phyloP scores from a whole-genome alignment of 148 eudicot species.

The Rhododendron vialii region DNA sequence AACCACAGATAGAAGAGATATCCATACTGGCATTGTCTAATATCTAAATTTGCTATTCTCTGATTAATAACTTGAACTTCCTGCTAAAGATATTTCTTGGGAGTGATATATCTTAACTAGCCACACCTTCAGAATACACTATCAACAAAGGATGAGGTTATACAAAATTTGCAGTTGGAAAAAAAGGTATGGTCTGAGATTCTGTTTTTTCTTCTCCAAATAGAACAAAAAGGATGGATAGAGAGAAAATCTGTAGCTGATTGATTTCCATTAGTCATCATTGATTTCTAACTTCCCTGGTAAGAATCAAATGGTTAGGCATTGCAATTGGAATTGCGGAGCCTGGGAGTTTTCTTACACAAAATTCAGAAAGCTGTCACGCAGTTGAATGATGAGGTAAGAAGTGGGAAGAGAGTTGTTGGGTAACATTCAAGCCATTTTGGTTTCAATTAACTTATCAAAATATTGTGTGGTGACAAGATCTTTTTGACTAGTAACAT shows the following conservation, averaged over 20 bases:
- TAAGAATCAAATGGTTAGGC: conserved; percentile 26
- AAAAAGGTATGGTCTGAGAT: conserved; percentile 39
- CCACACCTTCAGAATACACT: conserved; percentile 48
- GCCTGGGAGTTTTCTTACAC: conserved; percentile 34
- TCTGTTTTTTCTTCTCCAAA: neutral
- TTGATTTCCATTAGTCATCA: neutral
- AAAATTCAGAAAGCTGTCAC: conserved; percentile 44
- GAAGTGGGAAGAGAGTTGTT: neutral
- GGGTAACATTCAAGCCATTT: neutral
- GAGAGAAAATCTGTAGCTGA: neutral
- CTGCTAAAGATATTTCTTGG: neutral
- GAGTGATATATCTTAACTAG: conserved; percentile 30
- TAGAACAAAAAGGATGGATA: neutral
- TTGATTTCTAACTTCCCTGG: neutral
- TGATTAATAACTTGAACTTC: neutral
- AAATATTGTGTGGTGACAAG: neutral
- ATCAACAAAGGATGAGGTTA: conserved; percentile 42
- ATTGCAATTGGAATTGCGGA: conserved; percentile 42
- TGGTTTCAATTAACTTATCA: neutral
- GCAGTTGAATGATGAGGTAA: conserved; percentile 46
- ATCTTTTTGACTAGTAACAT: neutral
- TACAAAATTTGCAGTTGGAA: conserved; percentile 40
- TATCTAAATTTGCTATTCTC: neutral
- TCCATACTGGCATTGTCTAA: conserved; percentile 23
- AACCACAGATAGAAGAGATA: conserved; percentile 40